A percentile compares a stretch with the other conserved stretches of the same genome.
These are phyloP conservation scores for Lodderomyces pseudojiufengensis DNA, from an alignment of 1,139 yeast species.

Conservation along the genomic window DNA sequence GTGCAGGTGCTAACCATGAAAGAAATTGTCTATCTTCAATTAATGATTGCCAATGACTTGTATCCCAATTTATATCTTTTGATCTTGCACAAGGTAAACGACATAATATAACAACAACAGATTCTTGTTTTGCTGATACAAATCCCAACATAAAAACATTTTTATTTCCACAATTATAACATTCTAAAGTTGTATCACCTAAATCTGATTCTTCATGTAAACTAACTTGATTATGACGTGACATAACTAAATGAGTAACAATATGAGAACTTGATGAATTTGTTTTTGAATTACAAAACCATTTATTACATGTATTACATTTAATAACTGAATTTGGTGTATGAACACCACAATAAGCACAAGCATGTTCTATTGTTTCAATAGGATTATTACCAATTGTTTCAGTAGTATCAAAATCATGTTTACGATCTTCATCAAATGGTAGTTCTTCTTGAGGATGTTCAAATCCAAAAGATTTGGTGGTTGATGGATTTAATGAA, in stretches of 20 bases:
- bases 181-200: conserved; percentile 82
- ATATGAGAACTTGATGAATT: conserved; percentile 72
- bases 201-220: conserved; percentile 78
- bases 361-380: conserved; percentile 32
- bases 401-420: conserved; percentile 5
- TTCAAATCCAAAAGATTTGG: too few species aligned
- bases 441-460: neutral
- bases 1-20: conserved; percentile 74
- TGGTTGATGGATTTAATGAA: too few species aligned
- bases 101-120: conserved; percentile 83
- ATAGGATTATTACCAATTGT: conserved; percentile 1
- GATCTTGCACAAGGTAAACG: conserved; percentile 86
- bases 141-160: conserved; percentile 83
- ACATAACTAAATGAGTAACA: conserved; percentile 76
- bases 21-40: conserved; percentile 77
- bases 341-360: conserved; percentile 78
- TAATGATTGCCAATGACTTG: conserved; percentile 82
- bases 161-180: conserved; percentile 84
- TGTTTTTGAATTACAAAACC: conserved; percentile 88
- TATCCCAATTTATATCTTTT: conserved; percentile 79
- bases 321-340: conserved; percentile 64
- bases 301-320: conserved; percentile 73
- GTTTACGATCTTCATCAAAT: conserved; percentile 3
- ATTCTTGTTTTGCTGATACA: conserved; percentile 83
- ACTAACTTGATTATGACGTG: conserved; percentile 73